Percentiles rank a stretch among this genome's conserved stretches.
Conservation (phyloP, 1,284 basidiomycete genomes). For the Malassezia obtusa region DNA sequence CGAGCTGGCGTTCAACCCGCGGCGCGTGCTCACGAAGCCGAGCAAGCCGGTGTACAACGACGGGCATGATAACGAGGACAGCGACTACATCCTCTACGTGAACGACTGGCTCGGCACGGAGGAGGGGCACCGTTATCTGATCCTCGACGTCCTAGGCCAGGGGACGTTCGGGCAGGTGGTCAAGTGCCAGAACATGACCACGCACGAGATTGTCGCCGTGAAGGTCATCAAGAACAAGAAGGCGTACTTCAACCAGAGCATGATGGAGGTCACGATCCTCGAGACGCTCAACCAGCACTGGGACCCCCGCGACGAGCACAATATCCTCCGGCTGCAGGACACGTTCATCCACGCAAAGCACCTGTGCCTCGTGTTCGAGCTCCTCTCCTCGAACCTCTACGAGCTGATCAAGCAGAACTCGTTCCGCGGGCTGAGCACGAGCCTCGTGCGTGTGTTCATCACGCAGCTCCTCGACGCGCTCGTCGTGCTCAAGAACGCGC, state of each 20-base stretch:
- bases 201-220: slow-evolving; percentile 93
- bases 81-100: slow-evolving; percentile 47
- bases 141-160: slow-evolving; percentile 93
- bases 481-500: slow-evolving; percentile 83
- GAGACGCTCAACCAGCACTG: slow-evolving; percentile 59
- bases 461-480: slow-evolving; percentile 86
- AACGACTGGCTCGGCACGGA: slow-evolving; percentile 47
- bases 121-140: slow-evolving; percentile 67
- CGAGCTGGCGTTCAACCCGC: slow-evolving; percentile 46
- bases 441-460: slow-evolving; percentile 95
- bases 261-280: slow-evolving; percentile 99
- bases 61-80: slow-evolving; percentile 46
- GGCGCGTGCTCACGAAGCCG: slow-evolving; percentile 45
- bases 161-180: slow-evolving; percentile 99
- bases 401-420: slow-evolving; percentile 99
- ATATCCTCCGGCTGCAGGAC: slow-evolving; percentile 87
- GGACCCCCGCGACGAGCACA: slow-evolving; percentile 84
- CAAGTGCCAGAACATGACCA: slow-evolving; percentile 99
- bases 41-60: slow-evolving; percentile 46
- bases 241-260: slow-evolving; percentile 96
- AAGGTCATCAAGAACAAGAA: slow-evolving; percentile 99
- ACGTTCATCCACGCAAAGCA: slow-evolving; percentile 95
- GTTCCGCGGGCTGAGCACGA: slow-evolving; percentile 91
- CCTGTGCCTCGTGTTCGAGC: slow-evolving; percentile 92
- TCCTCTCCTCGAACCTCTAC: slow-evolving; percentile 93